These are phyloP conservation scores for Metschnikowia proteae DNA, from an alignment of 805 yeast genomes.

Conservation along the genomic window DNA sequence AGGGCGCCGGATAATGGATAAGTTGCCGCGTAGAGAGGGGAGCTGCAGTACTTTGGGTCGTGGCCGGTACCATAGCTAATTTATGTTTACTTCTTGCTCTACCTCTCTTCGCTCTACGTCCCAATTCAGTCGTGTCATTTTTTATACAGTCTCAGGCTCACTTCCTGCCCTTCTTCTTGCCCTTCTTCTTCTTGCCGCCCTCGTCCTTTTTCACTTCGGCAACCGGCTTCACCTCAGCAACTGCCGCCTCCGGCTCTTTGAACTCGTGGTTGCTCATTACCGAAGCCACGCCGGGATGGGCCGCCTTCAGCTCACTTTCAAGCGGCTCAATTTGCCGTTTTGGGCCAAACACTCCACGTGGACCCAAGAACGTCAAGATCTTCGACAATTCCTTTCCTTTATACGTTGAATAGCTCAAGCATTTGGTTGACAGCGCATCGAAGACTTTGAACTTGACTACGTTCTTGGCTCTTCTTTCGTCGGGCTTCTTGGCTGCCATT, in stretches of 20 bases:
- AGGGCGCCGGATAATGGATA: background rate
- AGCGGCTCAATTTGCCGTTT: constrained; percentile 19
- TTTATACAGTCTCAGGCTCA: background rate
- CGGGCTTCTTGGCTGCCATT: constrained; percentile 6
- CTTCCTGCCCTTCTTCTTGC: constrained; percentile 27
- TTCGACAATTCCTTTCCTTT: constrained; percentile 73
- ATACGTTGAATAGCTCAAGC: constrained; percentile 53
- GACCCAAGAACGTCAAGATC: constrained; percentile 69
- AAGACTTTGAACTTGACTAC: constrained; percentile 54
- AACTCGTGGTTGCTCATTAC: constrained; percentile 38
- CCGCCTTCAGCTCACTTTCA: constrained; percentile 11
- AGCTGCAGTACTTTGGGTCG: background rate
- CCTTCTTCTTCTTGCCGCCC: constrained; percentile 31
- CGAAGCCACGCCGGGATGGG: constrained; percentile 35
- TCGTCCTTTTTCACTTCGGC: constrained; percentile 29
- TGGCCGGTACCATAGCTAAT: no score
- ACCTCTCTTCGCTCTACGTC: no score
- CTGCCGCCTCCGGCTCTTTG: constrained; percentile 20
- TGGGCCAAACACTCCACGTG: constrained; percentile 46
- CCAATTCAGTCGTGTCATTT: background rate
- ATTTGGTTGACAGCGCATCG: constrained; percentile 62
- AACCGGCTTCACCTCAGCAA: constrained; percentile 1
- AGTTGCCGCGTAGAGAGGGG: background rate
- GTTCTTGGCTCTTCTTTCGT: constrained; percentile 24
- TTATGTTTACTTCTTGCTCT: no score